phyloP scores from a whole-genome alignment of 805 yeast species.

The Yarrowia alimentaria region DNA sequence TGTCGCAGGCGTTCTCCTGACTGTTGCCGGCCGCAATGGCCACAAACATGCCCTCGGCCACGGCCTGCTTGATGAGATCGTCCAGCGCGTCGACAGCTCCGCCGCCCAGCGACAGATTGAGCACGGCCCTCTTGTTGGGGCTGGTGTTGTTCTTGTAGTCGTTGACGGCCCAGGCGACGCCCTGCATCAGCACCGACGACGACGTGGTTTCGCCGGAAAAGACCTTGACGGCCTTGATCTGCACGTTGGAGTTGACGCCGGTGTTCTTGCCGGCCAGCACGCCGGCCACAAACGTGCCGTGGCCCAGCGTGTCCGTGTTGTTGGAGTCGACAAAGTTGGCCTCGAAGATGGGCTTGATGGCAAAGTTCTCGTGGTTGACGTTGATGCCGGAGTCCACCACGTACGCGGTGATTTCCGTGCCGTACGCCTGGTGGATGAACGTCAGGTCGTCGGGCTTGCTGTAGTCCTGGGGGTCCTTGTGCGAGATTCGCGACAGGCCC shows the following conservation, averaged over 20 bases:
- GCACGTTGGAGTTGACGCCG: conserved; percentile 60
- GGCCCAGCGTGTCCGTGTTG: conserved; percentile 84
- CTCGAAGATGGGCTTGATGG: conserved; percentile 85
- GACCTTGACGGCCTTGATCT: conserved; percentile 59
- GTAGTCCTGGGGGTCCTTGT: conserved; percentile 6
- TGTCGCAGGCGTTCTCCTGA: conserved; percentile 5
- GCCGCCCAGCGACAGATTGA: conserved; percentile 91
- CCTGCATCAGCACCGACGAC: not conserved
- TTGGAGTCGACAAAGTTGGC: conserved; percentile 71
- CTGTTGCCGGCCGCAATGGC: conserved; percentile 10
- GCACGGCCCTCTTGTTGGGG: conserved; percentile 38
- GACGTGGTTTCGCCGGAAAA: conserved; percentile 43
- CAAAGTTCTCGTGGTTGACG: conserved; percentile 71
- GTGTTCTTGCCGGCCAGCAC: conserved; percentile 47
- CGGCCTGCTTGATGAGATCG: conserved; percentile 85
- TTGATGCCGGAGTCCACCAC: conserved; percentile 89
- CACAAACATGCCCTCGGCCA: conserved; percentile 72
- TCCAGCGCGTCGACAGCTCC: conserved; percentile 85
- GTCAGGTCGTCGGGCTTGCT: not conserved
- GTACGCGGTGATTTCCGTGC: conserved; percentile 57
- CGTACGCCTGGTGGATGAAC: not conserved
- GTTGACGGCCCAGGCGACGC: not conserved
- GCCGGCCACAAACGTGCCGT: conserved; percentile 96
- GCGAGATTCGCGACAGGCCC: conserved; percentile 87
- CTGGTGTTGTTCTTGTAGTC: conserved; percentile 41